These are phyloP conservation scores for Mycena chlorophos DNA, from an alignment of 768 basidiomycete species.

Conservation along the genomic window DNA sequence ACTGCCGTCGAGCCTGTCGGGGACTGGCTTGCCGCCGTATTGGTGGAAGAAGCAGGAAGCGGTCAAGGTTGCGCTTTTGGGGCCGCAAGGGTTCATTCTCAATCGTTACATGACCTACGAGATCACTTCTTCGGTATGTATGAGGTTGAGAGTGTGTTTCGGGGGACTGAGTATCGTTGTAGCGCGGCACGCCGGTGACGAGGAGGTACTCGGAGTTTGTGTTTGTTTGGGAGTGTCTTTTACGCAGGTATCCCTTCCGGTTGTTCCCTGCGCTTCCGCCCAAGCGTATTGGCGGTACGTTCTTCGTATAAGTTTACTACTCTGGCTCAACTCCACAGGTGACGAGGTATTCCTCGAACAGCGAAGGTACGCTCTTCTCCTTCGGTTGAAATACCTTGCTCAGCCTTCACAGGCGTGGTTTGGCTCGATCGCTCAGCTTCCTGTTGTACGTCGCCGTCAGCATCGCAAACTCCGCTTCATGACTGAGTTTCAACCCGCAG, in stretches of 20 bases:
- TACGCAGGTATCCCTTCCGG: conserved; percentile 90
- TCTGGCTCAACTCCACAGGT: conserved; percentile 39
- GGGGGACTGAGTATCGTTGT: neutral
- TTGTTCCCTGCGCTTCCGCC: conserved; percentile 86
- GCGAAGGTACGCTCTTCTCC: conserved; percentile 52
- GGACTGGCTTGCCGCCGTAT: conserved; percentile 69
- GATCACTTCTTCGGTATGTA: conserved; percentile 67
- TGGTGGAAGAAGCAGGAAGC: conserved; percentile 89
- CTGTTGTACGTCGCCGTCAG: conserved; percentile 55
- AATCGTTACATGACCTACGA: conserved; percentile 87
- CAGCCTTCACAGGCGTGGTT: conserved; percentile 58
- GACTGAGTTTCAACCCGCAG: conserved; percentile 36
- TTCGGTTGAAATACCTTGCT: neutral
- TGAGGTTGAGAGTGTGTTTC: neutral
- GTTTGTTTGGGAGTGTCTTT: conserved; percentile 84
- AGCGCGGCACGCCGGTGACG: conserved; percentile 64
- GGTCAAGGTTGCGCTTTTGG: conserved; percentile 69
- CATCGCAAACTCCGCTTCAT: neutral
- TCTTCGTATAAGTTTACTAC: neutral
- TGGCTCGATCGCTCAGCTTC: conserved; percentile 77
- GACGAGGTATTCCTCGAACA: conserved; percentile 93
- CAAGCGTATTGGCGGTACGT: conserved; percentile 86
- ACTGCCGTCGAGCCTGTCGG: conserved; percentile 58
- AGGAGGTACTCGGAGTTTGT: conserved; percentile 93
- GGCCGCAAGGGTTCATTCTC: conserved; percentile 90